phyloP scores from a whole-genome alignment of 768 basidiomycete species.

The Xanthoconium stramineum region DNA sequence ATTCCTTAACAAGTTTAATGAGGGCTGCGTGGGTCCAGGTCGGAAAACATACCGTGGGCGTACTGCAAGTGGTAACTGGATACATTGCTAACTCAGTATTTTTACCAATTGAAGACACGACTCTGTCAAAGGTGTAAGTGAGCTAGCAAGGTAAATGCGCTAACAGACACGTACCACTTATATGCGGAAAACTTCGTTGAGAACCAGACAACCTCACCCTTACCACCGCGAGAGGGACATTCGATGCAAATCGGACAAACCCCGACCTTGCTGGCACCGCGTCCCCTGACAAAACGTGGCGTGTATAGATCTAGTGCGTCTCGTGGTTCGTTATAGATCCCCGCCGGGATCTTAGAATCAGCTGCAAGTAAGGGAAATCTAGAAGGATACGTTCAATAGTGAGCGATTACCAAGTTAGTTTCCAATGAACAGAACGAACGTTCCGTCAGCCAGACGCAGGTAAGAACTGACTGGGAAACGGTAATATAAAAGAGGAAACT shows the following conservation, averaged over 20 bases:
- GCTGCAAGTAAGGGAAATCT: conserved; percentile 19
- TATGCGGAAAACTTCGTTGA: conserved; percentile 80
- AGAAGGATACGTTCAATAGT: not conserved
- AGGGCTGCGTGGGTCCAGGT: not conserved
- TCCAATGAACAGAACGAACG: conserved; percentile 33
- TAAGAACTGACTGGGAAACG: conserved; percentile 66
- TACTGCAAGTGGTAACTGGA: conserved; percentile 82
- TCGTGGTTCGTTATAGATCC: conserved; percentile 59
- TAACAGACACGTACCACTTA: conserved; percentile 57
- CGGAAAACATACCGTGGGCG: conserved; percentile 53
- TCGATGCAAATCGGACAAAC: conserved; percentile 78
- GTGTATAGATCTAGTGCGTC: conserved; percentile 68
- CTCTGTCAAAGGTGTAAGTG: conserved; percentile 17
- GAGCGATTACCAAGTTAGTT: not conserved
- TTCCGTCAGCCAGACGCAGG: conserved; percentile 36
- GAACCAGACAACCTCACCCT: conserved; percentile 63
- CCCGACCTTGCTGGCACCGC: conserved; percentile 65
- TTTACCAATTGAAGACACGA: not conserved
- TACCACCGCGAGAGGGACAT: conserved; percentile 55
- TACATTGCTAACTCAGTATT: conserved; percentile 3
- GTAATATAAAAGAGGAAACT: conserved; percentile 64
- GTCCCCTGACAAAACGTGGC: conserved; percentile 72
- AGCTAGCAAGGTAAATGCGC: not conserved
- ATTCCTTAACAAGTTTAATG: conserved; percentile 47
- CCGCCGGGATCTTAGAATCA: conserved; percentile 31